These are phyloP conservation scores for Arthroderma sp. DNA, from an alignment of 2,329 filamentous ascomycete genomes.

Conservation along the genomic window DNA sequence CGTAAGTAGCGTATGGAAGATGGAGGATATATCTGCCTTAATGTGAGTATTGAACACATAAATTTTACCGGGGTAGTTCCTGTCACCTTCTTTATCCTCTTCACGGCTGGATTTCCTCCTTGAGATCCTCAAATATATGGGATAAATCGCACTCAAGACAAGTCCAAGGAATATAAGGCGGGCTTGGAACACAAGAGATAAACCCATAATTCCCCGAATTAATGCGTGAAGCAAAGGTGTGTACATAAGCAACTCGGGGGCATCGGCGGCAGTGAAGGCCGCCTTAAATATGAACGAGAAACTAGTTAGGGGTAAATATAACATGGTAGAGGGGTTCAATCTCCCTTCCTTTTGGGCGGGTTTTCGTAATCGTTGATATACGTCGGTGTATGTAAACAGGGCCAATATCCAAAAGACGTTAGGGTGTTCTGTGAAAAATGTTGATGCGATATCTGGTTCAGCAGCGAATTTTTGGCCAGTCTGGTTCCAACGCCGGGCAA, in stretches of 20 bases:
- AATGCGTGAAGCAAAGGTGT: constrained; percentile 22
- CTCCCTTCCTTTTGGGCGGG: neutral
- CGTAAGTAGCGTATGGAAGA: constrained; percentile 56
- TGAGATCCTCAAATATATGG: constrained; percentile 12
- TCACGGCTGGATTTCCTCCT: neutral
- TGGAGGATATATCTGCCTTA: constrained; percentile 12
- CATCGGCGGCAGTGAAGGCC: constrained; percentile 73
- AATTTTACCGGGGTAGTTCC: neutral
- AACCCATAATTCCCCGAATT: constrained; percentile 25
- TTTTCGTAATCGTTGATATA: constrained; percentile 28
- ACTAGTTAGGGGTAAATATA: constrained; percentile 20
- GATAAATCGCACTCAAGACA: constrained; percentile 19
- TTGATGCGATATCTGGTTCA: constrained; percentile 71
- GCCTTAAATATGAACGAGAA: constrained; percentile 74
- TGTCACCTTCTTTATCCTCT: neutral
- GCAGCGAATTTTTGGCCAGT: constrained; percentile 93
- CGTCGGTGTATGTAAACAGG: constrained; percentile 52
- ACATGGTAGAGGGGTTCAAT: constrained; percentile 1
- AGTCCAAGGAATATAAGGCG: constrained; percentile 38
- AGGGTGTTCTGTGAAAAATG: constrained; percentile 51
- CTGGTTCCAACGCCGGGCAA: constrained; percentile 80
- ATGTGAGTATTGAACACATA: neutral
- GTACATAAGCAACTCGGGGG: constrained; percentile 58
- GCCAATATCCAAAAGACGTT: constrained; percentile 62
- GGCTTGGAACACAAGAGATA: constrained; percentile 37